Evolutionary conservation across 1,139 yeast genomes (phyloP).

Genomic region (Taphrina flavorubra): DNA sequence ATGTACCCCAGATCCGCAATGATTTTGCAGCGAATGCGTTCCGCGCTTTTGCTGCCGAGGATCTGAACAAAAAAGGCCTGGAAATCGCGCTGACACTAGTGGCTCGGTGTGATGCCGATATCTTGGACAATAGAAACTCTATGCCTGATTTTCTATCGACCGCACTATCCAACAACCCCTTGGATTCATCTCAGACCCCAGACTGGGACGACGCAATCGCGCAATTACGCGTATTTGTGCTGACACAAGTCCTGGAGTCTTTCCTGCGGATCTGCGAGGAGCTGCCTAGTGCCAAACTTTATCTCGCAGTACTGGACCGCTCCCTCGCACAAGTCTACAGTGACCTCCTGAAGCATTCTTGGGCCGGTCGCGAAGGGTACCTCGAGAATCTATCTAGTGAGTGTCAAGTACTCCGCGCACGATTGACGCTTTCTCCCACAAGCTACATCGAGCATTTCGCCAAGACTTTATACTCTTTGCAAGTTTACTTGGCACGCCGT

Average conservation of each 20-base stretch:
- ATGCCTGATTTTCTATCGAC: not conserved
- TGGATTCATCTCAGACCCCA: not conserved
- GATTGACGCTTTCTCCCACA: not conserved
- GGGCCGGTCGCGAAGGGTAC: constrained; percentile 9
- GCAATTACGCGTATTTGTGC: not conserved
- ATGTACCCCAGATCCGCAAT: not conserved
- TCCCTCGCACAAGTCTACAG: not conserved
- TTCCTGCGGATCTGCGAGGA: not conserved
- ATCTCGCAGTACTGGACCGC: not conserved
- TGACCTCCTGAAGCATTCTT: not conserved
- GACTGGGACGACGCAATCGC: constrained; percentile 4
- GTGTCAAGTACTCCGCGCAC: not conserved
- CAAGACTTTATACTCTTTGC: not conserved
- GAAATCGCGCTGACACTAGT: constrained; percentile 12
- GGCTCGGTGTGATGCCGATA: constrained; percentile 17
- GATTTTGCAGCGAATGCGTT: constrained; percentile 9
- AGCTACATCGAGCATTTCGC: not conserved
- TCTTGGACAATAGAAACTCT: not conserved
- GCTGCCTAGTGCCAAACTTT: not conserved
- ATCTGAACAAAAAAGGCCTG: not conserved
- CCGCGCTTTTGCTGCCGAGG: constrained; percentile 11
- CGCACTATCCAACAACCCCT: constrained; percentile 7
- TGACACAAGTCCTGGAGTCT: not conserved
- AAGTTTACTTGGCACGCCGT: not conserved
- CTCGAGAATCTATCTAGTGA: not conserved